Evolutionary conservation across 108 stramenopile species (phyloP), one percentile per base, ranked within the genome.

Genomic region (Cyclostephanos tholiformis): DNA sequence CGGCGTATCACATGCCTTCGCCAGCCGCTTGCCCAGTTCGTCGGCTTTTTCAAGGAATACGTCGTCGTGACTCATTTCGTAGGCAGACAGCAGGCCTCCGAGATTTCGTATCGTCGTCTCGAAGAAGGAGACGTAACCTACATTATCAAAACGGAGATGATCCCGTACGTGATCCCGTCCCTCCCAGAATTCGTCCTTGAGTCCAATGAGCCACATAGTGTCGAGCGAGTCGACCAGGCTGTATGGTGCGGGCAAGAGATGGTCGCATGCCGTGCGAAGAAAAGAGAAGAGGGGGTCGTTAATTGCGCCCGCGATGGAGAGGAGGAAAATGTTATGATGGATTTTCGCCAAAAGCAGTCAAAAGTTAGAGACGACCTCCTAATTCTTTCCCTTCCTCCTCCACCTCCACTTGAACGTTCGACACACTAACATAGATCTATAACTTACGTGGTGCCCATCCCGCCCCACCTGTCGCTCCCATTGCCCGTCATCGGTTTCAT

Each of bases 81-180:
- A 98, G 0, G 99, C 98, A 4, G 92, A 74, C 23, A 99, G 79
- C 41, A 99, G 76, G 19, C 97, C 97, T 2, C 98, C 99, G 17
- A 99, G 82, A 55, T 79, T 91, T 6, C 99, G 93, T 79, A 99
- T 99, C 22, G 97, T 98, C 13, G 97, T 98, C 86, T 99, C 99
- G 83, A 99, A 99, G 46, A 95, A 89, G 32, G 91, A 93, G 6
- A 98, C 97, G 22, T 49, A 44, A 17, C 77, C 52, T 10, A 86
- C 77, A 9, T 63, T 32, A 59, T 85, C 80, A 67, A 89, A 72
- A 32, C 62, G 46, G 23, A 97, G 80, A 46, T 86, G 48, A 44
- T 88, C 79, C 17, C 82, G 65, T 0, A 97, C 89, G 96, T 95
- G 98, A 35, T 94, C 87, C 43, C 89, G 48, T 4, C 87, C 97